phyloP scores from a whole-genome alignment of 2,329 filamentous ascomycete genomes.

The Monilinia fructigena region DNA sequence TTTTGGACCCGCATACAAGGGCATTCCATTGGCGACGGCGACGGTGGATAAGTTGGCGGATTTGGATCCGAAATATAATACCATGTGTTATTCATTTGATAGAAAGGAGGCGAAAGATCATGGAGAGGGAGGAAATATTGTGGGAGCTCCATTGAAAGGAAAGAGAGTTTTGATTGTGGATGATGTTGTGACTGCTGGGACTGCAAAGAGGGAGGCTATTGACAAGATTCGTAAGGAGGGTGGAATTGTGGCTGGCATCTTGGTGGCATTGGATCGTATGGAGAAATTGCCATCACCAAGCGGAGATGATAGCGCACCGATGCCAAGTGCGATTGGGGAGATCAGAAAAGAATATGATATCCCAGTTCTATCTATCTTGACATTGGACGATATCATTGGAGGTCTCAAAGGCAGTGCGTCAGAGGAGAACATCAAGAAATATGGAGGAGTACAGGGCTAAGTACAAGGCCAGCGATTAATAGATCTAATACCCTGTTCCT shows the following conservation, averaged over 20 bases:
- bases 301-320: slow-evolving; percentile 54
- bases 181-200: slow-evolving; percentile 95
- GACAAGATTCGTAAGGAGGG: slow-evolving; percentile 84
- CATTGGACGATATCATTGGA: slow-evolving; percentile 77
- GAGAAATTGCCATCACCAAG: slow-evolving; percentile 71
- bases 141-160: slow-evolving; percentile 80
- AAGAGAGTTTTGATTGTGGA: slow-evolving; percentile 89
- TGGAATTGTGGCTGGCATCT: slow-evolving; percentile 79
- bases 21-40: slow-evolving; percentile 82
- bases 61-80: slow-evolving; percentile 65
- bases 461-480: slow-evolving; percentile 58
- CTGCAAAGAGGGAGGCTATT: slow-evolving; percentile 89
- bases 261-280: slow-evolving; percentile 84
- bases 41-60: slow-evolving; percentile 73
- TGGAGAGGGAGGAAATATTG: slow-evolving; percentile 90
- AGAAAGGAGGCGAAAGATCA: slow-evolving; percentile 96
- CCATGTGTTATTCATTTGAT: slow-evolving; percentile 84
- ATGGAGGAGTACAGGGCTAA: slow-evolving; percentile 72
- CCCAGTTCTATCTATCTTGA: slow-evolving; percentile 80
- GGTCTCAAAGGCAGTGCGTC: slow-evolving; percentile 63
- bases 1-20: slow-evolving; percentile 96
- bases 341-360: slow-evolving; percentile 80
- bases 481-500: slow-evolving; percentile 25
- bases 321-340: slow-evolving; percentile 81
- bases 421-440: slow-evolving; percentile 59